Conservation (phyloP, 768 basidiomycete genomes). For the Zangia roseola region DNA sequence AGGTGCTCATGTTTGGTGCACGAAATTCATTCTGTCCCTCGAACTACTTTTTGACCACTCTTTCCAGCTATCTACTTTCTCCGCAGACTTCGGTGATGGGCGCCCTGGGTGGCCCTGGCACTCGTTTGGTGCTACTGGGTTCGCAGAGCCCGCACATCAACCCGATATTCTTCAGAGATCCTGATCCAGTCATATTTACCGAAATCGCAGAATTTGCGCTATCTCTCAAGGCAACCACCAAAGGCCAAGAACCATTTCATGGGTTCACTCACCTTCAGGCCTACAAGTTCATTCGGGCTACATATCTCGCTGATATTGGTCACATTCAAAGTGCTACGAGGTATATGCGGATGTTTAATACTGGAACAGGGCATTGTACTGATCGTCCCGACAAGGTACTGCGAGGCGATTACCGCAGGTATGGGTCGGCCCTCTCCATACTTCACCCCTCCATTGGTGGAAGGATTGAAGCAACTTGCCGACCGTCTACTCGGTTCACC, state of each 20-base stretch:
- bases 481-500: conserved; percentile 76
- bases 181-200: conserved; percentile 78
- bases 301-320: conserved; percentile 76
- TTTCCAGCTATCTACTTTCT: conserved; percentile 77
- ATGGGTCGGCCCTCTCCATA: conserved; percentile 64
- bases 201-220: conserved; percentile 92
- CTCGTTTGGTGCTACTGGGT: conserved; percentile 75
- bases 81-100: conserved; percentile 75
- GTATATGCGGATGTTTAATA: conserved; percentile 38
- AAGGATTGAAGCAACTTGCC: conserved; percentile 73
- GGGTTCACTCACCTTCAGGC: conserved; percentile 87
- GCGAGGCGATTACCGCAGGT: conserved; percentile 79
- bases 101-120: conserved; percentile 63
- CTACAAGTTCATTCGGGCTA: conserved; percentile 80
- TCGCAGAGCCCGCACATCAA: conserved; percentile 52
- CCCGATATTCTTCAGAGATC: conserved; percentile 58
- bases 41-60: conserved; percentile 3
- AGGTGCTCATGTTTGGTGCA: conserved; percentile 90
- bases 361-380: not conserved
- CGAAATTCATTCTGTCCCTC: not conserved
- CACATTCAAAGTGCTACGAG: conserved; percentile 72
- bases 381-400: conserved; percentile 67
- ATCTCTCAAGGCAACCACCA: conserved; percentile 64
- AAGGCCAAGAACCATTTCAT: conserved; percentile 83
- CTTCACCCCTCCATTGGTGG: conserved; percentile 61